A percentile compares a stretch with the other conserved stretches of the same genome.
Conservation (phyloP, 108 stramenopile genomes). For the Cylindrotheca closterium region DNA sequence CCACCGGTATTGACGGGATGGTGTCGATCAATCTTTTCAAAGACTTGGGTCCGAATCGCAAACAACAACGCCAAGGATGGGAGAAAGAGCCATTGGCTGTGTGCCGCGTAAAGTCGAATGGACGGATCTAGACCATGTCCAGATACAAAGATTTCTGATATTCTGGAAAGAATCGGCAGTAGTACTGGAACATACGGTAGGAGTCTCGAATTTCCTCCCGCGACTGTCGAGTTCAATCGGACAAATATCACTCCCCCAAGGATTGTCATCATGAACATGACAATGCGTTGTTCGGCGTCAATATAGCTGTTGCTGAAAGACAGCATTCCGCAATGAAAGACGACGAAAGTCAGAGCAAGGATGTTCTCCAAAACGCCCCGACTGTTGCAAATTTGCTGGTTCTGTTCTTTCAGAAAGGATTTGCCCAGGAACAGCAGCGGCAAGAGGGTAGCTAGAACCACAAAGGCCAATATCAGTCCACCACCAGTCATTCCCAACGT, state of each 20-base stretch:
- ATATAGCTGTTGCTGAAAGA: conserved; percentile 86
- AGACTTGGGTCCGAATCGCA: conserved; percentile 35
- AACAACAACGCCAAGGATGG: conserved; percentile 44
- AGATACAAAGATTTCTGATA: conserved; percentile 52
- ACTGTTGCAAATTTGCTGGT: conserved; percentile 27
- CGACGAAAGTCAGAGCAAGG: conserved; percentile 42
- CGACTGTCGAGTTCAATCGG: conserved; percentile 17
- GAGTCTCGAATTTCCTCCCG: conserved; percentile 15
- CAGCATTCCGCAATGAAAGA: conserved; percentile 66
- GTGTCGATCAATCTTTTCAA: not conserved
- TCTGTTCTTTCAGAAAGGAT: conserved; percentile 1
- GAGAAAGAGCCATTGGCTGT: conserved; percentile 57
- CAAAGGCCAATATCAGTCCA: conserved; percentile 44
- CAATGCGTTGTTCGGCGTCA: conserved; percentile 57
- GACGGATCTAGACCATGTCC: conserved; percentile 86
- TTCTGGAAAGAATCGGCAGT: conserved; percentile 49
- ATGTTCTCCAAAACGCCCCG: conserved; percentile 36
- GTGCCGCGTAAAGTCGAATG: conserved; percentile 66
- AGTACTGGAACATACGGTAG: conserved; percentile 36
- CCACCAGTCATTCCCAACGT: conserved; percentile 73
- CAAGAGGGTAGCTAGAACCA: conserved; percentile 27
- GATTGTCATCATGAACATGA: conserved; percentile 60
- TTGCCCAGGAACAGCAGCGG: conserved; percentile 4
- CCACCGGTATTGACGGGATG: not conserved
- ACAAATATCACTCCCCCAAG: conserved; percentile 44